These are phyloP conservation scores for Pseudogymnoascus sp. DNA, from an alignment of 2,329 filamentous ascomycete genomes.

Conservation along the genomic window DNA sequence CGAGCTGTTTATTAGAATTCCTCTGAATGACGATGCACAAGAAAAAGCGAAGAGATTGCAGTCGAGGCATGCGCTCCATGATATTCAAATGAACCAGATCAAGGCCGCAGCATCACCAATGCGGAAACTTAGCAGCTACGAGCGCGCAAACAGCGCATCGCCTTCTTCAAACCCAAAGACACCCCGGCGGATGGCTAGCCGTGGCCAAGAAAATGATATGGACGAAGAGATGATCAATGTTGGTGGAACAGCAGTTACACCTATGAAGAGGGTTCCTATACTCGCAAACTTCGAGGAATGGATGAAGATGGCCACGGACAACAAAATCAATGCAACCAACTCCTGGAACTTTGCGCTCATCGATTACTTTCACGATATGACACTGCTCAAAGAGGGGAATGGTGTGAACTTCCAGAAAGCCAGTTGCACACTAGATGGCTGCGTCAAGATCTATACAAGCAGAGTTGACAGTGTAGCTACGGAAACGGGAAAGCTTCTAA, in stretches of 20 bases:
- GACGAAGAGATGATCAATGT: conserved; percentile 58
- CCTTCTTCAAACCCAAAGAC: conserved; percentile 48
- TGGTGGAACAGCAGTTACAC: conserved; percentile 72
- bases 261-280: conserved; percentile 92
- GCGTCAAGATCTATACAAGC: conserved; percentile 98
- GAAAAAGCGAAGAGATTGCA: conserved; percentile 86
- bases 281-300: conserved; percentile 98
- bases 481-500: conserved; percentile 90
- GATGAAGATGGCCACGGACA: conserved; percentile 99
- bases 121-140: conserved; percentile 54
- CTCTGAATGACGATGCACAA: conserved; percentile 87
- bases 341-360: conserved; percentile 99
- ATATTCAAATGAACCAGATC: conserved; percentile 86
- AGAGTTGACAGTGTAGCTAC: conserved; percentile 96
- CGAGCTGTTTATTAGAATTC: conserved; percentile 55
- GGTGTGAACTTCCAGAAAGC: conserved; percentile 98
- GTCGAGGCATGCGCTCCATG: conserved; percentile 79
- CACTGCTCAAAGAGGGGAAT: conserved; percentile 87
- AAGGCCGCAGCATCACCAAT: conserved; percentile 70
- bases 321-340: conserved; percentile 96
- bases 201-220: conserved; percentile 35
- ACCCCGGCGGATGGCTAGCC: conserved; percentile 34
- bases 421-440: conserved; percentile 93
- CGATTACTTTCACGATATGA: conserved; percentile 99
- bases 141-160: conserved; percentile 50